Conservation (phyloP, 139 green algal species). For the Parachlorella kessleri region DNA sequence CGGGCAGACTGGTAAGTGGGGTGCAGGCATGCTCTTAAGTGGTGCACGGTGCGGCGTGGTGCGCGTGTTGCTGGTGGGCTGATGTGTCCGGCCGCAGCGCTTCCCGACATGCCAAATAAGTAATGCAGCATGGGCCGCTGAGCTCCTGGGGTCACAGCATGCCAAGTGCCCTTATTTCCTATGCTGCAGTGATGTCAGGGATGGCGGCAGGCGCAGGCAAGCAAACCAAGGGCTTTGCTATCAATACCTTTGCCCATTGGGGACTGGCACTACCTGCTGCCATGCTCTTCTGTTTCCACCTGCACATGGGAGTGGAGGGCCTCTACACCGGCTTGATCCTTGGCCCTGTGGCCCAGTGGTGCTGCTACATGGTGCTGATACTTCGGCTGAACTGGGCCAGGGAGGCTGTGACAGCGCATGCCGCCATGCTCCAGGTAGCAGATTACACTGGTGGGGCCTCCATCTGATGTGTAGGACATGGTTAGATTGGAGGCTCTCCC, state of each 20-base stretch:
- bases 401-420: background rate
- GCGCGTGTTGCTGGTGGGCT: too few relatives aligned
- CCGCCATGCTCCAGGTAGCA: background rate
- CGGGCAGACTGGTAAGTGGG: background rate
- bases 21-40: background rate
- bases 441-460: background rate
- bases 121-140: too few relatives aligned
- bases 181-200: background rate
- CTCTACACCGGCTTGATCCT: constrained; percentile 2
- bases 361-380: background rate
- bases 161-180: background rate
- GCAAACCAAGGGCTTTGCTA: constrained; percentile 4
- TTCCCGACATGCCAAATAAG: too few relatives aligned
- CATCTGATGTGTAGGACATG: too few relatives aligned
- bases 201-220: constrained; percentile 1
- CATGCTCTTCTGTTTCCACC: constrained; percentile 2
- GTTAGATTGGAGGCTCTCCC: too few relatives aligned
- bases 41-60: too few relatives aligned
- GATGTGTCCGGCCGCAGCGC: too few relatives aligned
- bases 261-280: constrained; percentile 2
- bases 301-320: constrained; percentile 1
- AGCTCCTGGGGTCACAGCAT: background rate
- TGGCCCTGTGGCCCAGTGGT: constrained; percentile 5
- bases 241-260: constrained; percentile 1
- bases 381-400: background rate